Base-by-base conservation (phyloP, 331 rosid genomes). In the Stylosanthes scabra region DNA sequence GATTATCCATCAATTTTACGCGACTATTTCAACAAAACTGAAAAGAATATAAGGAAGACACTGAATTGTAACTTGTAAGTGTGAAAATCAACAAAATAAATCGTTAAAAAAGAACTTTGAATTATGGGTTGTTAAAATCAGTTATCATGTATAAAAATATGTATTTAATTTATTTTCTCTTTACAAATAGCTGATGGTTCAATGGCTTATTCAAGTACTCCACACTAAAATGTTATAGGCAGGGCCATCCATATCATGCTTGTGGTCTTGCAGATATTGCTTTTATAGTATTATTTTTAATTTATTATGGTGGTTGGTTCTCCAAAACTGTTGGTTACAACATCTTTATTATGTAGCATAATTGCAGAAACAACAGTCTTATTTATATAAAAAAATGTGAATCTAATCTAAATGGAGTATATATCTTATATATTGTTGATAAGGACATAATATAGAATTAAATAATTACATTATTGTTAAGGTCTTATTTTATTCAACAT, bases 241-340 rank as follows among this genome's bases (percentile, higher is more conserved):
- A 27, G n/a, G 37, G 25, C 25, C 25, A 20, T 20, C 25, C 25
- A 20, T 20, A 20, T 20, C 25, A 20, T 20, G 25, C 25, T 40
- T 29, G 15, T 31, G 11, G 29, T 60, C 40, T 40, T 2, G 4
- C 46, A 68, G 34, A 63, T 49, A 57, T 70, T 20, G 5, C 14
- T 13, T 12, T 49, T 71, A 49, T 40, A 28, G 25, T 59, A 20
- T 20, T 20, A 20, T 20, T 20, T 0, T 20, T 20, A 20, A 20
- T 20, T 20, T 20, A 70, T 6, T 51, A 16, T 51, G 57, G 72
- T 49, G 16, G 78, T 58, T 76, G 61, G 47, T 46, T 44, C 63
- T 64, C 72, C 10, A 69, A 78, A 59, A 68, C 20, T 39, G 28
- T 44, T 31, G 16, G 8, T 61, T 75, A 61, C 66, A 49, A 75